A percentile compares a stretch with the other conserved stretches of the same genome.
Evolutionary conservation across 371 early-diverging fungal genomes (phyloP).

Genomic region (Ordospora pajunii): DNA sequence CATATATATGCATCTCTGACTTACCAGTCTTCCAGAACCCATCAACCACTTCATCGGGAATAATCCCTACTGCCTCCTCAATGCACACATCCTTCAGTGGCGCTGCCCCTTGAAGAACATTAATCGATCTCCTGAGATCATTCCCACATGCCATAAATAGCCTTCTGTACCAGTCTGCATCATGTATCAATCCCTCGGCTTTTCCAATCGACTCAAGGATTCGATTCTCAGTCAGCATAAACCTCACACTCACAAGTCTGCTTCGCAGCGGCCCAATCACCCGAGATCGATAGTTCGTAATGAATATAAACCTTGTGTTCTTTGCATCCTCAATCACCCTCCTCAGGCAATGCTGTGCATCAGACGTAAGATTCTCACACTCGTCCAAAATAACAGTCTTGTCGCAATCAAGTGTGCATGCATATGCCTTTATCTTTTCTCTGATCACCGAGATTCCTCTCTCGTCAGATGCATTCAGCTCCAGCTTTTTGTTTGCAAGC

Average conservation of each 20-base stretch:
- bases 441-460: conserved; percentile 62
- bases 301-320: conserved; percentile 60
- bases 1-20: conserved; percentile 15
- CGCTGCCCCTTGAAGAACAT: conserved; percentile 57
- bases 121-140: conserved; percentile 56
- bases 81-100: conserved; percentile 29
- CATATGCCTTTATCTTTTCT: conserved; percentile 65
- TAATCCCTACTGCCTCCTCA: conserved; percentile 49
- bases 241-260: conserved; percentile 54
- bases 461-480: conserved; percentile 61
- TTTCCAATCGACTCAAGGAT: conserved; percentile 44
- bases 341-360: conserved; percentile 61
- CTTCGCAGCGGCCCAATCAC: conserved; percentile 60
- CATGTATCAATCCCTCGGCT: conserved; percentile 38
- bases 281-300: conserved; percentile 64
- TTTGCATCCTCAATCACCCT: conserved; percentile 59
- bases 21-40: conserved; percentile 27
- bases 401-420: conserved; percentile 33
- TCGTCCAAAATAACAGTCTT: conserved; percentile 61
- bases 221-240: conserved; percentile 1
- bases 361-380: conserved; percentile 61
- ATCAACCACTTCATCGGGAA: conserved; percentile 41
- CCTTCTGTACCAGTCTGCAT: conserved; percentile 20
- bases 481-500: conserved; percentile 64
- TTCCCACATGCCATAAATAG: conserved; percentile 41